phyloP scores from a whole-genome alignment of 129 eudicot genomes.

The Flaveria robusta region DNA sequence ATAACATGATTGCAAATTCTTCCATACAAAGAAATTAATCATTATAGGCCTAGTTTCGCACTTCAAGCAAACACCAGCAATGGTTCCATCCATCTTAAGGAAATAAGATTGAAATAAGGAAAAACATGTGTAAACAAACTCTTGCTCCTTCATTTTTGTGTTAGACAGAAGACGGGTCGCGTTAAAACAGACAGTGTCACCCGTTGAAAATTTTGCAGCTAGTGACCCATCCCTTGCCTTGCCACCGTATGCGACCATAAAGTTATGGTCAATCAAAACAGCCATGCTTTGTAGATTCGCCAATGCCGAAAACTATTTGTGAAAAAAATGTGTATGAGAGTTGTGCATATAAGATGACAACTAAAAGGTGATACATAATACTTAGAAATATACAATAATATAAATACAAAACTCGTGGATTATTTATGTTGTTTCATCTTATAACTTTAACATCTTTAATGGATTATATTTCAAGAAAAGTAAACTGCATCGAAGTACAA shows the following conservation, averaged over 20 bases:
- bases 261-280: conserved; percentile 50
- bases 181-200: conserved; percentile 56
- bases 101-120: conserved; percentile 56
- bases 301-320: conserved; percentile 44
- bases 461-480: no score
- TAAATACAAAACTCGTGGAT: no score
- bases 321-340: neutral
- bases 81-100: conserved; percentile 52
- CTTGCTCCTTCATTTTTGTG: conserved; percentile 11
- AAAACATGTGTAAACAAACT: conserved; percentile 45
- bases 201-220: conserved; percentile 64
- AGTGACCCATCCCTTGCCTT: conserved; percentile 56
- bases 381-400: no score
- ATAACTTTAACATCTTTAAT: no score
- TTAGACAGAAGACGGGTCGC: conserved; percentile 33
- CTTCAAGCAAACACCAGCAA: conserved; percentile 62
- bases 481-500: no score
- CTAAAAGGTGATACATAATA: neutral
- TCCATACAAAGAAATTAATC: conserved; percentile 54
- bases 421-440: no score
- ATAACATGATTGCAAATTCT: conserved; percentile 58
- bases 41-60: conserved; percentile 34
- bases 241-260: conserved; percentile 60
- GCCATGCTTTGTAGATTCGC: conserved; percentile 55
- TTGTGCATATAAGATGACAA: neutral